Evolutionary conservation across 176 grass and related monocot species (phyloP).

Genomic region (Carex kokanica): DNA sequence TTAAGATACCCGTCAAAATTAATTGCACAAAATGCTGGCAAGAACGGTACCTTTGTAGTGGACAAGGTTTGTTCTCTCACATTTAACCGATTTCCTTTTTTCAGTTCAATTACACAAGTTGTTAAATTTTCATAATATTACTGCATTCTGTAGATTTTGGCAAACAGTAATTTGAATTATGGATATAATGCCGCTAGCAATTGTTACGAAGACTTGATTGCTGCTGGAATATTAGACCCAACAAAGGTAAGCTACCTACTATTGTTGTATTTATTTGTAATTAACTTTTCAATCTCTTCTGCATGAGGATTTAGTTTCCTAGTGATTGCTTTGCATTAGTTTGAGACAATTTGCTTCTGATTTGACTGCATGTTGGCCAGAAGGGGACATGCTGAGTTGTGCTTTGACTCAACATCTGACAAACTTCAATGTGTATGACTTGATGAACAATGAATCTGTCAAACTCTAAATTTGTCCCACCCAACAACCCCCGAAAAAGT

Average conservation of each 20-base stretch:
- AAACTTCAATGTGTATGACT: background rate
- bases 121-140: conserved; percentile 1
- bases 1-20: conserved; percentile 74
- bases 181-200: conserved; percentile 93
- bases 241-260: conserved; percentile 50
- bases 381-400: background rate
- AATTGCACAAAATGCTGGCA: conserved; percentile 76
- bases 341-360: background rate
- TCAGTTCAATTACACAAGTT: conserved; percentile 4
- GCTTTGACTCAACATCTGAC: background rate
- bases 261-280: conserved; percentile 6
- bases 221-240: conserved; percentile 83
- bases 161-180: conserved; percentile 48
- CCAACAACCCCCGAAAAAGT: background rate
- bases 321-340: background rate
- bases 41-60: conserved; percentile 67
- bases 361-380: background rate
- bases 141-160: conserved; percentile 50
- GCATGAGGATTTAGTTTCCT: background rate
- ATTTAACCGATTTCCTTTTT: background rate
- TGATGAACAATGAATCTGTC: background rate
- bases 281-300: background rate
- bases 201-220: conserved; percentile 67
- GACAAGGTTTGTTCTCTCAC: conserved; percentile 45
- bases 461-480: background rate